Evolutionary conservation across 805 yeast species (phyloP).

Genomic region (Starmerella vitae): DNA sequence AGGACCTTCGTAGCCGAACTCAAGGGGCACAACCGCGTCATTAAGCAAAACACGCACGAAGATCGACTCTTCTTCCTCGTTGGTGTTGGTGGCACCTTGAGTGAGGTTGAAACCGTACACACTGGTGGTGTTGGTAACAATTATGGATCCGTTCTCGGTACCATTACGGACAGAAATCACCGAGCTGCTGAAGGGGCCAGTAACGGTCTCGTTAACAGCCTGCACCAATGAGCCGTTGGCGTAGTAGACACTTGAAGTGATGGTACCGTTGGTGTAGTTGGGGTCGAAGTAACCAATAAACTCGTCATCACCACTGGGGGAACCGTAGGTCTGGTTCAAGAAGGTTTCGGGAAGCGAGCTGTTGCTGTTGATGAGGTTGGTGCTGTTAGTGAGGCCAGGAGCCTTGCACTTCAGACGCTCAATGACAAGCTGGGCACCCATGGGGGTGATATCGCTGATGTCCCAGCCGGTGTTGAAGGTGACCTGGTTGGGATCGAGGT

Average conservation of each 20-base stretch:
- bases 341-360: slow-evolving; percentile 10
- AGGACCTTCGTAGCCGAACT: slow-evolving; percentile 39
- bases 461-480: slow-evolving; percentile 37
- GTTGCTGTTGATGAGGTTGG: slow-evolving; percentile 7
- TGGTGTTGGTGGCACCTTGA: slow-evolving; percentile 2
- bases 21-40: slow-evolving; percentile 43
- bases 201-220: slow-evolving; percentile 2
- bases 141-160: slow-evolving; percentile 1
- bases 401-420: slow-evolving; percentile 37
- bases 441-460: slow-evolving; percentile 39
- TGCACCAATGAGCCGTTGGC: background rate
- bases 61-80: slow-evolving; percentile 14
- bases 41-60: slow-evolving; percentile 39
- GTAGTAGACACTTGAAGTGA: background rate
- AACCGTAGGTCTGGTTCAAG: slow-evolving; percentile 9
- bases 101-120: slow-evolving; percentile 8
- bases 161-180: slow-evolving; percentile 5
- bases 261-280: slow-evolving; percentile 6
- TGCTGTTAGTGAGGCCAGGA: slow-evolving; percentile 13
- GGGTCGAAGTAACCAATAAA: slow-evolving; percentile 8
- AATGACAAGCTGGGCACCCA: slow-evolving; percentile 42
- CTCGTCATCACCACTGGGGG: slow-evolving; percentile 22
- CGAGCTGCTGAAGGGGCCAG: slow-evolving; percentile 2
- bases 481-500: slow-evolving; percentile 33
- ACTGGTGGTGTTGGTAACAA: slow-evolving; percentile 3